A percentile compares a stretch with the other conserved stretches of the same genome.
phyloP scores from a whole-genome alignment of 345 rosid species.

The Rubroshorea leprosula region DNA sequence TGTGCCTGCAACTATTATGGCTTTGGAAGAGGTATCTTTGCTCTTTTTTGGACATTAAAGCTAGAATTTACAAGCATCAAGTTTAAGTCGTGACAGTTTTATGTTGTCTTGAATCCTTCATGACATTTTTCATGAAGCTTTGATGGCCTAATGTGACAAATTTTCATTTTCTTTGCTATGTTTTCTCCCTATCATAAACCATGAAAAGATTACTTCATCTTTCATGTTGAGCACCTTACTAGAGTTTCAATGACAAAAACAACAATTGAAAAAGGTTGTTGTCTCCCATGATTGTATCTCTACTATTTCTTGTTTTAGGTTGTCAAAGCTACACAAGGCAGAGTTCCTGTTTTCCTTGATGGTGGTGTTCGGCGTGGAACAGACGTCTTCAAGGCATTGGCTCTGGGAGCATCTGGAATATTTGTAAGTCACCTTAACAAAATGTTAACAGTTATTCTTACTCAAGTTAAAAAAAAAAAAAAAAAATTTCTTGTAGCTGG shows the following conservation, averaged over 20 bases:
- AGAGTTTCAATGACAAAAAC: too few species aligned
- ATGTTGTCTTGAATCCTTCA: too few species aligned
- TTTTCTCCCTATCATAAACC: too few species aligned
- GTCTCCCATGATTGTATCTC: neutral
- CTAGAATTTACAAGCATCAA: neutral
- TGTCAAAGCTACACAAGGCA: conserved; percentile 81
- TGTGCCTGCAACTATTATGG: conserved; percentile 78
- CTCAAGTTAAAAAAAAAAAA: neutral
- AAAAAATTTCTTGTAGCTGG: neutral
- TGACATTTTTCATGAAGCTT: too few species aligned
- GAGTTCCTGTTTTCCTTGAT: conserved; percentile 84
- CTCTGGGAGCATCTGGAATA: conserved; percentile 91
- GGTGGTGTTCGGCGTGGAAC: conserved; percentile 99
- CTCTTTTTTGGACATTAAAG: neutral
- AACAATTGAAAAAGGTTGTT: too few species aligned
- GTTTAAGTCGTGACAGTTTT: neutral
- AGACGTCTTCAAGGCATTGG: conserved; percentile 95
- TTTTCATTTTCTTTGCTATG: too few species aligned
- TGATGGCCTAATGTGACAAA: too few species aligned
- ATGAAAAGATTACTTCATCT: too few species aligned
- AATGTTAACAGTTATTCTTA: too few species aligned
- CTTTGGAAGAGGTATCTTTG: conserved; percentile 70
- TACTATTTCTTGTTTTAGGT: conserved; percentile 46
- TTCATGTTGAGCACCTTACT: too few species aligned
- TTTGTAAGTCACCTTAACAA: conserved; percentile 48